Evolutionary conservation across 2,329 filamentous ascomycete genomes (phyloP), one percentile per base, ranked within the genome.

Genomic region (Cladophialophora bantiana): DNA sequence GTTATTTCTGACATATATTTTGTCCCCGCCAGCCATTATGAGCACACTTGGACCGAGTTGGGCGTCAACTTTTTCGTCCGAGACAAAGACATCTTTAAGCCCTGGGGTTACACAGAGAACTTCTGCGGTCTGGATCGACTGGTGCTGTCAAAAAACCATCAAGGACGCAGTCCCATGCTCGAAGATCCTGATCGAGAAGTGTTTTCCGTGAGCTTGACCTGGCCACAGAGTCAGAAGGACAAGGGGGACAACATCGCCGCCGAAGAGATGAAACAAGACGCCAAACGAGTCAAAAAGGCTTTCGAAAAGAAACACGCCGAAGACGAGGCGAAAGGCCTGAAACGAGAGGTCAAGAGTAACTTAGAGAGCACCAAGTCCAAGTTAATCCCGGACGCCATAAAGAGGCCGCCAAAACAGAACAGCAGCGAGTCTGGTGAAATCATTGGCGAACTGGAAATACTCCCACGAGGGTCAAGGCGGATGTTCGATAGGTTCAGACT

Each of bases 61-160:
- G 71, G 71, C 13, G 68, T 74, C 55, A 69, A 68, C 54, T 71
- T 73, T 57, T 70, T 66, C n/a, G 60, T 60, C 38, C 61, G 60
- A 42, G 65, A 68, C 34, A 66, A 66, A 15, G 68, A 56, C 13
- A 61, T 59, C 20, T 56, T 68, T n/a, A 66, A 63, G 50, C 59
- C 68, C 7, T 74, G 72, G 72, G 72, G 71, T 2, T 74, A 71
- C 57, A 73, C 72, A 1, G 71, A 72, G 59, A 65, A 65, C 54
- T 74, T 74, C 59, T 72, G 71, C 65, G 72, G 71, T 31, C 68
- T 74, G 26, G 71, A 74, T 38, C 64, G 69, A 31, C 35, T 73
- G 12, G 68, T 71, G 12, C 59, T 73, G 42, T 68, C 67, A 10
- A 66, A 64, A n/a, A 64, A 54, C 45, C 56, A 53, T 58, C 66